Evolutionary conservation across 208 protist genomes (phyloP), one percentile per base, ranked within the genome.

Genomic region (Trypanosoma melophagium): DNA sequence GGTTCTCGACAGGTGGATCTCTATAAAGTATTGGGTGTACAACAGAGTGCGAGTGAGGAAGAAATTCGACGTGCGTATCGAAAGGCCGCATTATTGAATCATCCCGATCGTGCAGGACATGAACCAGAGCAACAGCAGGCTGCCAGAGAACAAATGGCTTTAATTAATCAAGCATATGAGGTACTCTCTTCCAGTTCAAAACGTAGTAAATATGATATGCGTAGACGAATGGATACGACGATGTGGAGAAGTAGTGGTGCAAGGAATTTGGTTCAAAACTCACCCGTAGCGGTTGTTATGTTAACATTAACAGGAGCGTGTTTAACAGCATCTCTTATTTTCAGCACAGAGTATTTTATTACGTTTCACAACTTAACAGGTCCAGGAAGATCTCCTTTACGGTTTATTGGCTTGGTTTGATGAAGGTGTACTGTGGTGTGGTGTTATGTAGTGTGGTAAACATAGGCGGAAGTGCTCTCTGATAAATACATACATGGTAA

Each of bases 81-180:
- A 0, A 52, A 68, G 17, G 65, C 76, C 14, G 84, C 87, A 25
- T 70, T 95, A 19, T 61, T 79, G 40, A 80, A 84, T 45, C 90
- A 95, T 63, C 87, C 90, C 17, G 86, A 93, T 49, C 81, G 85
- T 40, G 83, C 82, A 22, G 69, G 72, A 25, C 59, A 55, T 21
- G 70, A 83, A 49, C 49, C 58, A 0, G 71, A 40, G 13, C 76
- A 76, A n/a, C 80, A 92, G 75, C 17, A 69, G 49, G 51, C 53
- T 3, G 85, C 84, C 24, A 74, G 76, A 19, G 78, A 87, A 55
- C 72, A 78, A 25, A 95, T 95, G 89, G 77, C 83, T 44, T 35
- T 70, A 25, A 82, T 95, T 69, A 95, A 95, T 60, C 76, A 81
- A 16, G 89, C 89, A 53, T 95, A 95, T 57, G 84, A 95, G 45